Conservation (phyloP, 257 asterid genomes). For the Craterostigma plantagineum region DNA sequence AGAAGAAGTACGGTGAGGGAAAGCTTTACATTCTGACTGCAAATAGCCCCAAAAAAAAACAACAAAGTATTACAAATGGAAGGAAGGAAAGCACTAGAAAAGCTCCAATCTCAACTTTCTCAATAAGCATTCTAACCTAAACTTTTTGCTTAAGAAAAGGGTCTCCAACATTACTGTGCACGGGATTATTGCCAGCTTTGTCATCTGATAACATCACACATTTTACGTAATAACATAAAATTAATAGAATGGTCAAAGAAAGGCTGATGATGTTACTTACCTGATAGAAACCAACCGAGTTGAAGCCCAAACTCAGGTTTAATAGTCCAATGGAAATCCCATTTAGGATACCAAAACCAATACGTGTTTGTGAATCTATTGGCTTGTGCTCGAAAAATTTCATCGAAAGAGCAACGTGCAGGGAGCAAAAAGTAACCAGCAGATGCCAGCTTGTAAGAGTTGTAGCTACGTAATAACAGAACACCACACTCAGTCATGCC, state of each 20-base stretch:
- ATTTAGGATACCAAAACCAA: conserved; percentile 77
- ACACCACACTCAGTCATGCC: too few species aligned
- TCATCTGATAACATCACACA: conserved; percentile 37
- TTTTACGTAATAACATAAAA: conserved; percentile 10
- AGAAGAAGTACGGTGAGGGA: conserved; percentile 54
- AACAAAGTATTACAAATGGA: conserved; percentile 11
- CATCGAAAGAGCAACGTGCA: conserved; percentile 60
- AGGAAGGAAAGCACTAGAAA: conserved; percentile 2
- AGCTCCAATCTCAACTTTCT: conserved; percentile 1
- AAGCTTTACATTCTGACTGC: conserved; percentile 57
- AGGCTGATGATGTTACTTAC: conserved; percentile 9
- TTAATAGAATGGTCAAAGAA: neutral
- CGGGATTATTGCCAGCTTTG: conserved; percentile 87
- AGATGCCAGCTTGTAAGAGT: conserved; percentile 93
- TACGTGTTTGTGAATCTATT: conserved; percentile 41
- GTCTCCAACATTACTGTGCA: conserved; percentile 82
- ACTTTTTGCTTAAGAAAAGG: conserved; percentile 61
- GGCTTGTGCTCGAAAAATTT: conserved; percentile 78
- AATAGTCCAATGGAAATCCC: conserved; percentile 77
- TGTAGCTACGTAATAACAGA: conserved; percentile 62
- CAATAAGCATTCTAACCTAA: conserved; percentile 36
- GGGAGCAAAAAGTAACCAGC: conserved; percentile 67
- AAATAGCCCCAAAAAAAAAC: conserved; percentile 14
- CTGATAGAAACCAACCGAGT: conserved; percentile 92
- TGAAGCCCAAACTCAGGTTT: conserved; percentile 85